Conservation (phyloP, 2,329 filamentous ascomycete genomes). For the Ceratocystis huliohia region DNA sequence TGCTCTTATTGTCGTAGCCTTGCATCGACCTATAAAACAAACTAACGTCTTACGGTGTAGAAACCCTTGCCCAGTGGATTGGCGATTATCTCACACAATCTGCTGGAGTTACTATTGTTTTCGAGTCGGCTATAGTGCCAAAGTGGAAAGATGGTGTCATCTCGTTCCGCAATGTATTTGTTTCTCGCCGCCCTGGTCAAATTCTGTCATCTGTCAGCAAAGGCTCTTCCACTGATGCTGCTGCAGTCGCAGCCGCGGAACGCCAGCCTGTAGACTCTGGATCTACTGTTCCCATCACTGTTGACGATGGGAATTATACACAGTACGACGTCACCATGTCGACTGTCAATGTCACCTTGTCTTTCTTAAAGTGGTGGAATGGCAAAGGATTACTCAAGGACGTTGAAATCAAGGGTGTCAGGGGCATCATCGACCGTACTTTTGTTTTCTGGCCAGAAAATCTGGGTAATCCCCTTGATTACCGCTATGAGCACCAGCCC, state of each 20-base stretch:
- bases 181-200: slow-evolving; percentile 80
- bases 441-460: slow-evolving; percentile 56
- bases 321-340: slow-evolving; percentile 94
- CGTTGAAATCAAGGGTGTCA: slow-evolving; percentile 85
- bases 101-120: slow-evolving; percentile 84
- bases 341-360: slow-evolving; percentile 89
- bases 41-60: slow-evolving; percentile 32
- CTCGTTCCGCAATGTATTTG: slow-evolving; percentile 90
- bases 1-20: background rate
- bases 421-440: slow-evolving; percentile 84
- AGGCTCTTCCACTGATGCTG: slow-evolving; percentile 72
- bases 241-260: slow-evolving; percentile 69
- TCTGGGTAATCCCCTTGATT: slow-evolving; percentile 67
- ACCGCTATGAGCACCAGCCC: slow-evolving; percentile 72
- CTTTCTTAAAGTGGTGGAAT: slow-evolving; percentile 98
- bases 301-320: slow-evolving; percentile 91
- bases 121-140: slow-evolving; percentile 94
- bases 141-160: slow-evolving; percentile 94
- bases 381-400: slow-evolving; percentile 83
- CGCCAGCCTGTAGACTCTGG: slow-evolving; percentile 39
- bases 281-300: slow-evolving; percentile 31
- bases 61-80: slow-evolving; percentile 84
- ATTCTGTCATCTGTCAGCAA: slow-evolving; percentile 74
- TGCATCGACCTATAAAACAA: background rate
- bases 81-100: slow-evolving; percentile 93